A percentile compares a stretch with the other conserved stretches of the same genome.
Evolutionary conservation across 306 rosid species (phyloP).

Genomic region (Datisca glomerata): DNA sequence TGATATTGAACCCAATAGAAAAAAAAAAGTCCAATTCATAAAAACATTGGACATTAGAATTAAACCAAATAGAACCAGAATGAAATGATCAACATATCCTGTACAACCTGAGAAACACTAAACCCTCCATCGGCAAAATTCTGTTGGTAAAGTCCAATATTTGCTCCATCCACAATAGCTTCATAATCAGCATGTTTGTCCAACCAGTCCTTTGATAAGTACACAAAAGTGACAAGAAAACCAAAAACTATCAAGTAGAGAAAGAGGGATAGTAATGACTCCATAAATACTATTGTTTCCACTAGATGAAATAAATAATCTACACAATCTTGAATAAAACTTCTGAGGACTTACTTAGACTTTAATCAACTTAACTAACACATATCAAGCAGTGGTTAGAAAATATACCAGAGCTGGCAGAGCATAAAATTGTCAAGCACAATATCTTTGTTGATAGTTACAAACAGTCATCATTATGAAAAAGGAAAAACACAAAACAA

Average conservation of each 20-base stretch:
- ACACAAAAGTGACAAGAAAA: background rate
- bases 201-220: slow-evolving; percentile 52
- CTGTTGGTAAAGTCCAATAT: slow-evolving; percentile 88
- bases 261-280: background rate
- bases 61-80: background rate
- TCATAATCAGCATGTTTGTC: slow-evolving; percentile 38
- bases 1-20: background rate
- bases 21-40: background rate
- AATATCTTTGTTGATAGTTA: too few species aligned
- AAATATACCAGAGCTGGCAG: too few species aligned
- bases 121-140: slow-evolving; percentile 92
- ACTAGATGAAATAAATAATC: background rate
- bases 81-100: slow-evolving; percentile 6
- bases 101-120: slow-evolving; percentile 64
- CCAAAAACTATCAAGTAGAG: slow-evolving; percentile 1
- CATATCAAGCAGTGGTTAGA: too few species aligned
- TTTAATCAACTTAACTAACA: too few species aligned
- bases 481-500: too few species aligned
- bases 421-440: too few species aligned
- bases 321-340: too few species aligned
- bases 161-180: slow-evolving; percentile 85
- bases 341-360: too few species aligned
- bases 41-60: too few species aligned
- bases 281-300: background rate
- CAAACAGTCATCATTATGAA: too few species aligned